Percentiles rank a stretch among this genome's conserved stretches.
Conservation (phyloP, 2,329 filamentous ascomycete genomes). For the Pseudogymnoascus sp. region DNA sequence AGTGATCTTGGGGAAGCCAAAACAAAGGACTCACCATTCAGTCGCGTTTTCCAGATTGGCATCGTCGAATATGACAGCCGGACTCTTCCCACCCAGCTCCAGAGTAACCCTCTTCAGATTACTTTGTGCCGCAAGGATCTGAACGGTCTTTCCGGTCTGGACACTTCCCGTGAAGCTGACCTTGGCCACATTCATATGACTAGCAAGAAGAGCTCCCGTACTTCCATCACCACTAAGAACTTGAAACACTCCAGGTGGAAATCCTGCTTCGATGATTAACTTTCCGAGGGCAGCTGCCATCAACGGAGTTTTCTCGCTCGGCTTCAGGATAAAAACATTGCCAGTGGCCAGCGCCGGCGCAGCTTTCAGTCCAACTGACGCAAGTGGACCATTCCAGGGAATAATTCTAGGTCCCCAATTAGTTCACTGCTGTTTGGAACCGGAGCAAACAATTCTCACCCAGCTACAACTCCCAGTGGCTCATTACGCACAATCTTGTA, state of each 20-base stretch:
- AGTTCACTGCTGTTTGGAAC: not conserved
- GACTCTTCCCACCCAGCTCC: conserved; percentile 37
- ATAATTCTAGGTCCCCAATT: conserved; percentile 38
- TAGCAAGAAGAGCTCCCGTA: conserved; percentile 31
- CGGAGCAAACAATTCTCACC: not conserved
- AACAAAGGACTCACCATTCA: conserved; percentile 8
- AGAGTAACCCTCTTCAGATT: conserved; percentile 36
- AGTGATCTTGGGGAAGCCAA: not conserved
- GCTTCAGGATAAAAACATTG: conserved; percentile 53
- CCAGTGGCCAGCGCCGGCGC: conserved; percentile 53
- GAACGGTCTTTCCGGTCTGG: conserved; percentile 31
- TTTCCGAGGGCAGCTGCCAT: conserved; percentile 40
- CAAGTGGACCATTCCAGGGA: conserved; percentile 47
- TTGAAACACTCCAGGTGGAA: conserved; percentile 34
- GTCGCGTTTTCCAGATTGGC: conserved; percentile 41
- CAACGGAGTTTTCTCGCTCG: conserved; percentile 55
- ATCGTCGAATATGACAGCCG: conserved; percentile 37
- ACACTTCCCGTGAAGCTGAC: conserved; percentile 36
- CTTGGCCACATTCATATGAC: conserved; percentile 33
- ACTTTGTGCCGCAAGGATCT: conserved; percentile 31
- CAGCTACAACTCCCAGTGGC: conserved; percentile 40
- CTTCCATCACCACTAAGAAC: conserved; percentile 33
- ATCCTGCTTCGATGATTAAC: conserved; percentile 16
- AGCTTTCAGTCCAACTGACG: conserved; percentile 45
- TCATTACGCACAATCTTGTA: conserved; percentile 31